These are phyloP conservation scores for Mycena epipterygia DNA, from an alignment of 768 basidiomycete genomes.

Conservation along the genomic window DNA sequence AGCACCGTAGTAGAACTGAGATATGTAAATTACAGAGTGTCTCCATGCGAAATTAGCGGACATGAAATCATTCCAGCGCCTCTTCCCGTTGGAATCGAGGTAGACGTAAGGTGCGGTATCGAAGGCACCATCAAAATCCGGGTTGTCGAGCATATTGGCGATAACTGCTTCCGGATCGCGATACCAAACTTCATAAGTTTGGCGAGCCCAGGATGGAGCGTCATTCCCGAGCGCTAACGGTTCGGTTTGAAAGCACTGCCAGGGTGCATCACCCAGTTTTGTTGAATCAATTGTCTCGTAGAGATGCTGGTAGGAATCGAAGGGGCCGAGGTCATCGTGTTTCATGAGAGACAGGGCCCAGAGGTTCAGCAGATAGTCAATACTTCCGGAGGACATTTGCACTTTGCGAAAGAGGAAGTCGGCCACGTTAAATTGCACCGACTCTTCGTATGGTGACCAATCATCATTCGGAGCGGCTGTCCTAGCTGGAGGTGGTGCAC, in stretches of 20 bases:
- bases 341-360: constrained; percentile 37
- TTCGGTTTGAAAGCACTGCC: constrained; percentile 43
- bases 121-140: constrained; percentile 49
- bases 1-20: background rate
- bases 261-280: constrained; percentile 40
- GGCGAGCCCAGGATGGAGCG: constrained; percentile 49
- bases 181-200: constrained; percentile 48
- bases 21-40: constrained; percentile 46
- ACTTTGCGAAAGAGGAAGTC: constrained; percentile 34
- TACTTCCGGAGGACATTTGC: constrained; percentile 41
- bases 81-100: constrained; percentile 38
- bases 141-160: constrained; percentile 47
- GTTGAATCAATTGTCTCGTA: constrained; percentile 45
- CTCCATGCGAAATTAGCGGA: constrained; percentile 57
- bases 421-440: constrained; percentile 26
- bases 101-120: constrained; percentile 49
- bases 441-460: constrained; percentile 24
- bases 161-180: constrained; percentile 46
- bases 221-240: constrained; percentile 27
- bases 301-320: constrained; percentile 40
- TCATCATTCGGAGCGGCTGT: background rate
- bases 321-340: constrained; percentile 35
- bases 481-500: background rate
- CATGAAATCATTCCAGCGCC: constrained; percentile 52
- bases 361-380: constrained; percentile 42